Evolutionary conservation across 345 rosid species (phyloP), one percentile per base, ranked within the genome.

Genomic region (Ricinus communis): DNA sequence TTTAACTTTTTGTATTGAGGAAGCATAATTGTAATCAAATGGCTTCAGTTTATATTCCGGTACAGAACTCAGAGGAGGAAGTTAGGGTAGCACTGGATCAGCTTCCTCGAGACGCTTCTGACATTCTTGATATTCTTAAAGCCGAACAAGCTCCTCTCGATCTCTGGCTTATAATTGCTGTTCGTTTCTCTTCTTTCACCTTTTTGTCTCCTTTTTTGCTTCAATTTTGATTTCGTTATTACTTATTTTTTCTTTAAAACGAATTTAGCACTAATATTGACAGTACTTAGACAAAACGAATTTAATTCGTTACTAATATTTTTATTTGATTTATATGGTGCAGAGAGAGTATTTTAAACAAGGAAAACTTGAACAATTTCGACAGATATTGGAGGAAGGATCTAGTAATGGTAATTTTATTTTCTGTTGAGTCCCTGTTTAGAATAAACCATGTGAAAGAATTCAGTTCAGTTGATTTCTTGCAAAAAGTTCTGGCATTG

Each of bases 61-160:
- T 95, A 71, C 99, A 95, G 81, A 95, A 95, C 81, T 95, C 99
- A 50, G 97, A 95, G 83, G 99, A 95, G 82, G 99, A 95, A 80
- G 99, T 95, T 65, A 84, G 97, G 76, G 97, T 95, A 79, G 82
- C 87, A 58, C 90, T 95, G 71, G 96, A 95, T 80, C 99, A 95
- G 81, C 99, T 95, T 28, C 99, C 99, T 8, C 81, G 97, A 18
- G 97, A 95, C 56, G 97, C 99, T 65, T 87, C 97, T 57, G 99
- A 95, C 74, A 95, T 95, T 69, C 93, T 95, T 40, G 99, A 95
- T 74, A 92, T 95, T 80, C 99, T 92, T 68, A 95, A 95, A 81
- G 99, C 97, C 74, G 99, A 95, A 76, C 99, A 95, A 85, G 99
- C 99, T 52, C 96, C 97, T 76, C 97, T 90, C 74, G 90, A 90